A percentile compares a stretch with the other conserved stretches of the same genome.
These are phyloP conservation scores for Aphanomyces astaci DNA, from an alignment of 352 stramenopile species.

Conservation along the genomic window DNA sequence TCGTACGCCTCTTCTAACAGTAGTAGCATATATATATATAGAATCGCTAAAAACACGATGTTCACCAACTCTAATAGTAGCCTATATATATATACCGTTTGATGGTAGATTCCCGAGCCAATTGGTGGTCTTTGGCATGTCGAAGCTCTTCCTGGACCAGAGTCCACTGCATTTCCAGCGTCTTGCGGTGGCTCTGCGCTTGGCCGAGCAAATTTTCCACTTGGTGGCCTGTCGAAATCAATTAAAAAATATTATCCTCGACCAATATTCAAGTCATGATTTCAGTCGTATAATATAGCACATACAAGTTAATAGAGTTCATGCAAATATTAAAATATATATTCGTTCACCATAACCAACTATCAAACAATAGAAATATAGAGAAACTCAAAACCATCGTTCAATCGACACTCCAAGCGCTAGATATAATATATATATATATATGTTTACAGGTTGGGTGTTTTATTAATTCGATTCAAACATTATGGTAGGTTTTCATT, in stretches of 20 bases:
- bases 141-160: conserved; percentile 6
- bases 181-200: neutral
- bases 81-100: neutral
- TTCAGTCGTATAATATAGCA: neutral
- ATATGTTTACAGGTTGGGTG: too few species aligned
- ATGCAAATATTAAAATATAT: too few species aligned
- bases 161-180: conserved; percentile 20
- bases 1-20: too few species aligned
- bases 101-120: neutral
- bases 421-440: too few species aligned
- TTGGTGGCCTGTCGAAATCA: neutral
- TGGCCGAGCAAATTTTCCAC: conserved; percentile 10
- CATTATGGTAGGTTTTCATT: too few species aligned
- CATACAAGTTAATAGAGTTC: neutral
- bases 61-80: neutral
- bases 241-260: too few species aligned
- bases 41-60: neutral
- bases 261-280: neutral
- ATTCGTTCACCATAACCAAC: too few species aligned
- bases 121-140: neutral
- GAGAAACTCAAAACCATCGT: too few species aligned
- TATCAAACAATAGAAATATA: too few species aligned
- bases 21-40: too few species aligned
- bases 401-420: too few species aligned
- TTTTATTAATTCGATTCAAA: too few species aligned